Base-by-base conservation (phyloP, 306 rosid genomes). In the Macrotyloma uniflorum region DNA sequence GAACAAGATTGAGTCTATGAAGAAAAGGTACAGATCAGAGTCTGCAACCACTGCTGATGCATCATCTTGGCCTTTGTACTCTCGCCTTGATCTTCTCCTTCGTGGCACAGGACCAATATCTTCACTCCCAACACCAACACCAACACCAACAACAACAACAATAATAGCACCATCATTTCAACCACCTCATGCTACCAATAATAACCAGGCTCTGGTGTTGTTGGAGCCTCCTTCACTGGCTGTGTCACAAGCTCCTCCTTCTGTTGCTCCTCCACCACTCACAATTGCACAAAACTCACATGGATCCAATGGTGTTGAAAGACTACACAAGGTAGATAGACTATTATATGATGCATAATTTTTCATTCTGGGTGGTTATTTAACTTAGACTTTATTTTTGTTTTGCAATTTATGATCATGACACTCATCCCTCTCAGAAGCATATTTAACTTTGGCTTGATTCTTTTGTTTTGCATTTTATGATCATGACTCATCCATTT, bases 1-100 rank as follows among this genome's bases (percentile, higher is more conserved):
- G 91, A 96, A 96, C 86, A 96, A 96, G 90, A 93, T 96, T 5
- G 99, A 96, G 84, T 96, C 99, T 8, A 96, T 96, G 99, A 96
- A 96, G 90, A 96, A 96, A 79, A 42, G 96, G 53, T 96, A 91
- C 77, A 87, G 98, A 11, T 89, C 93, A 1, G 98, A 93, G 69
- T 90, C 99, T 0, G 89, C 98, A 13, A 42, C 73, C 22, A 67
- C 90, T 1, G 88, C 92, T 0, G 95, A 88, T 55, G 87, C 84
- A 0, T 88, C 96, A 0, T 87, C 98, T 18, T 95, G 98, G 99
- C 99, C 99, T 7, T 80, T 93, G 8, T 93, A 91, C 67, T 82
- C 93, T 3, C 84, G 99, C 4, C 94, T 95, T 58, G 91, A 90
- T 87, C 88, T 86, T 72, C 83, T 95, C 46, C 75, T 95, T 0